Evolutionary conservation across 768 basidiomycete genomes (phyloP).

Genomic region (Myochromella boudieri): DNA sequence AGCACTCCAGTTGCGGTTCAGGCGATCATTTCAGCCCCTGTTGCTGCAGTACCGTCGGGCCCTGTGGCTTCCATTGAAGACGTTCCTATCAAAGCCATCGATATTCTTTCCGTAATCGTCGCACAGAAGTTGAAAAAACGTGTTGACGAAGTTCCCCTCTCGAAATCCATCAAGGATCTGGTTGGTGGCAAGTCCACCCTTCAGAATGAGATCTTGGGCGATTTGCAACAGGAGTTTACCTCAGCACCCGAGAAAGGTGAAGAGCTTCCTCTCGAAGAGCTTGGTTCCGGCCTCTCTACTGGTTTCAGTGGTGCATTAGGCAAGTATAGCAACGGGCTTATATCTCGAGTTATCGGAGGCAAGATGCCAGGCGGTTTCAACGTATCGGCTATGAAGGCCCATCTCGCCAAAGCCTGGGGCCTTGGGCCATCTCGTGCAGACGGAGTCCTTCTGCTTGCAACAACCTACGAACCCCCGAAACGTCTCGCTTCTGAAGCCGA

Average conservation of each 20-base stretch:
- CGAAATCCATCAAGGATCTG: conserved; percentile 97
- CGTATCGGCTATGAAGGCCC: conserved; percentile 81
- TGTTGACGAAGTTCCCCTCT: conserved; percentile 82
- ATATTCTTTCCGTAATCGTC: conserved; percentile 84
- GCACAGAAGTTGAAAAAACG: conserved; percentile 99
- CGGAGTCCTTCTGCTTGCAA: conserved; percentile 84
- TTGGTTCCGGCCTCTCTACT: conserved; percentile 78
- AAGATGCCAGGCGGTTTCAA: conserved; percentile 99
- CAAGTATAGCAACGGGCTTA: conserved; percentile 88
- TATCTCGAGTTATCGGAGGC: conserved; percentile 88
- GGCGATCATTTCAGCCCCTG: conserved; percentile 39
- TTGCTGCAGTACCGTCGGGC: conserved; percentile 51
- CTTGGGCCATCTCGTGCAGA: conserved; percentile 90
- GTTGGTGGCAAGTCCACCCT: conserved; percentile 98
- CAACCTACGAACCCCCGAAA: conserved; percentile 92
- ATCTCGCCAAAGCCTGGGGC: conserved; percentile 93
- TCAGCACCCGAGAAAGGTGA: conserved; percentile 98
- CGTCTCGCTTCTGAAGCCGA: conserved; percentile 89
- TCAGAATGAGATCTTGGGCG: conserved; percentile 98
- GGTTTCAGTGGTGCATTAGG: conserved; percentile 88
- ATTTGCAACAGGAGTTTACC: conserved; percentile 91
- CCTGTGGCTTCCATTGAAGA: conserved; percentile 82
- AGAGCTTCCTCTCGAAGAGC: conserved; percentile 93
- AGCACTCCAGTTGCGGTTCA: conserved; percentile 36
- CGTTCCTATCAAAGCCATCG: conserved; percentile 86